Base-by-base conservation (phyloP, 805 yeast species). In the Saccharomycopsis synnaedendra region DNA sequence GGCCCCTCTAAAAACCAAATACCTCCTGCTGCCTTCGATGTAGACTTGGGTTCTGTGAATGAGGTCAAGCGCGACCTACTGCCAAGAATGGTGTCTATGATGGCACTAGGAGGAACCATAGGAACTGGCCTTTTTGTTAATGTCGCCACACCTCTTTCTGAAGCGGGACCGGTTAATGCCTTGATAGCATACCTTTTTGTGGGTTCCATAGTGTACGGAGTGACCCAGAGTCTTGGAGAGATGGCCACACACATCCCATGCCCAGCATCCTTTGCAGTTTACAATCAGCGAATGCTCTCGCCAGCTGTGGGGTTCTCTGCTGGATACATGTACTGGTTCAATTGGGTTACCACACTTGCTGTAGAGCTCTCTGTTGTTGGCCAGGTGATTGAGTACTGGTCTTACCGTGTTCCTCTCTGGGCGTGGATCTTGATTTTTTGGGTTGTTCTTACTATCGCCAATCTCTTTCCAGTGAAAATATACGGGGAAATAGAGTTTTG, bases 171-270 rank as follows among this genome's bases (percentile, higher is more conserved):
- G 1, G 86, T 74, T 2, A 74, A 76, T 39, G 62, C 82, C 2
- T 63, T 81, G 31, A 76, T 81, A 43, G 72, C 85, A 1, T 80
- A 76, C 56, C 51, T 76, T 5, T 79, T 78, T 61, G 76, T 80
- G 69, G 83, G 84, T 44, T 59, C 78, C 3, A 61, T 81, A 47
- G 79, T 78, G 2, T 78, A 70, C 55, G 72, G 74, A 27, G 78
- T 81, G 40, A 76, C 82, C 28, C 85, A 80, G 61, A 70, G 80
- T 3, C 64, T 80, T 52, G 86, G 85, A 55, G 87, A 81, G 63
- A 77, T 81, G 85, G 85, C 85, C 34, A 78, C 85, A 10, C 77
- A 74, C 51, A 76, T 81, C n/a, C 86, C 86, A 3, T 72, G 77
- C 45, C 64, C 78, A 7, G 65, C 74, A 2, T 78, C 85, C 1